phyloP scores from a whole-genome alignment of 2,329 filamentous ascomycete genomes.

The Ophiostoma sp. region DNA sequence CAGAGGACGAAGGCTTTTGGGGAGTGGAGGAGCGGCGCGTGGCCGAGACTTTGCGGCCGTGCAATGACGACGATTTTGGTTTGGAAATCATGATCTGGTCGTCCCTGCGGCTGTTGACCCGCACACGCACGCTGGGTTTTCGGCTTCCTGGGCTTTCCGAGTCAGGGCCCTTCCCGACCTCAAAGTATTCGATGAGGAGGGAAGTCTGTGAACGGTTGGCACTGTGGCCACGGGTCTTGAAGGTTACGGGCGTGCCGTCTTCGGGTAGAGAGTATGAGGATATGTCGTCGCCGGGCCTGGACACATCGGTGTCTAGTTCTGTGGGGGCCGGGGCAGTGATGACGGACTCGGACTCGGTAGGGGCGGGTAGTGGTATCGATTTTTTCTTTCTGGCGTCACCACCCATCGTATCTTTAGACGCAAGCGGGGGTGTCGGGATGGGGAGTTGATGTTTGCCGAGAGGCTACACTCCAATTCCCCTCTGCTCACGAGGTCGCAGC shows the following conservation, averaged over 20 bases:
- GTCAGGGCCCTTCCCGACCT: conserved; percentile 61
- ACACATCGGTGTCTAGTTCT: conserved; percentile 61
- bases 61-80: conserved; percentile 53
- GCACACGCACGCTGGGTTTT: conserved; percentile 73
- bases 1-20: conserved; percentile 41
- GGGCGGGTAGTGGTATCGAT: conserved; percentile 62
- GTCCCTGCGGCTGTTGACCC: conserved; percentile 64
- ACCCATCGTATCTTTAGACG: conserved; percentile 27
- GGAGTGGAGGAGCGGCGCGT: conserved; percentile 35
- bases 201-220: conserved; percentile 73
- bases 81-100: conserved; percentile 86
- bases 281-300: conserved; percentile 61
- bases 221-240: conserved; percentile 65
- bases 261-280: conserved; percentile 76
- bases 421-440: conserved; percentile 9
- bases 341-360: conserved; percentile 63
- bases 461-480: neutral
- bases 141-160: conserved; percentile 54
- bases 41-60: conserved; percentile 56
- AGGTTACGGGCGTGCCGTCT: conserved; percentile 86
- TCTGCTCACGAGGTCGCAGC: neutral
- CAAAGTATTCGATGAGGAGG: conserved; percentile 90
- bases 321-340: conserved; percentile 55
- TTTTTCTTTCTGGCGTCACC: conserved; percentile 46
- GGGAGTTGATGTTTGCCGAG: neutral